phyloP scores from a whole-genome alignment of 805 yeast genomes.

The Ogataea sp. region DNA sequence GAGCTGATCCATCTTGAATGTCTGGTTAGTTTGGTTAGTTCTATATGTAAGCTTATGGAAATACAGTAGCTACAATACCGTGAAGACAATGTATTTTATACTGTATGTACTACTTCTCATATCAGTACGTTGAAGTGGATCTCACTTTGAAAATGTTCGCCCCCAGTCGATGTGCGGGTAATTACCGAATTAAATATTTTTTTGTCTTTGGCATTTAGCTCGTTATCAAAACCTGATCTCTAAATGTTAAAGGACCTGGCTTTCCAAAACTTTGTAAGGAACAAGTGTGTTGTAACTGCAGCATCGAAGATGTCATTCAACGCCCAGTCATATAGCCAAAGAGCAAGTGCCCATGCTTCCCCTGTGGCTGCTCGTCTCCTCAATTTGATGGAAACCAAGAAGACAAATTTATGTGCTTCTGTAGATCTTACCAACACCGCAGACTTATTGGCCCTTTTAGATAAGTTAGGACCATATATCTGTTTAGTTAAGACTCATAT shows the following conservation, averaged over 20 bases:
- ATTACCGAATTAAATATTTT: not conserved
- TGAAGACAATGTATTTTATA: no score
- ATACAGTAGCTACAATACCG: no score
- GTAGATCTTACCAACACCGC: conserved; percentile 77
- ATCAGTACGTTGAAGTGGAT: no score
- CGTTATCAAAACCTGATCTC: not conserved
- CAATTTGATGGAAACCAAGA: conserved; percentile 64
- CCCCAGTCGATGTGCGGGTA: not conserved
- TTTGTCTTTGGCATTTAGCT: no score
- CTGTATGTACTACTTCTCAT: no score
- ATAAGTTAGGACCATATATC: conserved; percentile 81
- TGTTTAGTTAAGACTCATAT: conserved; percentile 92
- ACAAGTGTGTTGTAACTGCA: no score
- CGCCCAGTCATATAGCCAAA: conserved; percentile 42
- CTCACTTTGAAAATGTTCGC: not conserved
- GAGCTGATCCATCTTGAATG: conserved; percentile 79
- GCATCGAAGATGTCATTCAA: not conserved
- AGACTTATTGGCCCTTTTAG: conserved; percentile 67
- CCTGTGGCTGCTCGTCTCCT: conserved; percentile 75
- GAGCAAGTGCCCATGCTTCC: conserved; percentile 67
- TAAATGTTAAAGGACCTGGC: not conserved
- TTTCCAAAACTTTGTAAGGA: not conserved
- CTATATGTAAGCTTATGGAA: no score
- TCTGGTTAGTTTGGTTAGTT: no score
- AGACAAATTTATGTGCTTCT: conserved; percentile 90